Evolutionary conservation across 768 basidiomycete species (phyloP).

Genomic region (Ramaria sp.): DNA sequence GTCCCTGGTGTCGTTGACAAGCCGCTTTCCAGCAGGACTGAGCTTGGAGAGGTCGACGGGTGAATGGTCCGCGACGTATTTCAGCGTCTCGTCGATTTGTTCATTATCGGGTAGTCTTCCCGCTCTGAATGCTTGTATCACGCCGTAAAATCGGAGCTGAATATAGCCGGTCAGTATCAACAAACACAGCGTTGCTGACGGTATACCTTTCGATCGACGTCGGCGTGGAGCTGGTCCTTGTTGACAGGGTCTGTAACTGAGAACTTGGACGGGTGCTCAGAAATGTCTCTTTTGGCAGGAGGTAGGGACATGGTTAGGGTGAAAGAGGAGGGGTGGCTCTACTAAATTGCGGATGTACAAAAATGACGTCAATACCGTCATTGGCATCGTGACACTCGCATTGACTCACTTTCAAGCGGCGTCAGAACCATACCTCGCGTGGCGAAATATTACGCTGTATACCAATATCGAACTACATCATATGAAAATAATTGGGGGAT

Average conservation of each 20-base stretch:
- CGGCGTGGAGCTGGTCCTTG: conserved; percentile 48
- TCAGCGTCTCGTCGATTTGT: conserved; percentile 67
- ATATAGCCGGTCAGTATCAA: not conserved
- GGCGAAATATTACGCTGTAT: too few relatives aligned
- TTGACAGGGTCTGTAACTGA: conserved; percentile 61
- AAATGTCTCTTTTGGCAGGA: conserved; percentile 48
- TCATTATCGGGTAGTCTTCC: conserved; percentile 70
- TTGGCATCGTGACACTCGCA: not conserved
- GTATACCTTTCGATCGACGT: conserved; percentile 72
- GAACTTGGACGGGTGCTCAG: conserved; percentile 41
- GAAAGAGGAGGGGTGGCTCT: not conserved
- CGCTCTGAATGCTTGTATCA: conserved; percentile 69
- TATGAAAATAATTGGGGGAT: too few relatives aligned
- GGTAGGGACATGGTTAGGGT: conserved; percentile 50
- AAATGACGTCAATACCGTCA: not conserved
- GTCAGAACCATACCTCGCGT: too few relatives aligned
- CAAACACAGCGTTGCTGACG: not conserved
- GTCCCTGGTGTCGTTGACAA: conserved; percentile 67
- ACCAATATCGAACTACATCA: too few relatives aligned
- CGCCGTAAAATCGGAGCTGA: conserved; percentile 67
- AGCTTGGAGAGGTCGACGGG: conserved; percentile 56
- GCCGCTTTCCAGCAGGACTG: conserved; percentile 60
- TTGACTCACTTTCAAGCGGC: too few relatives aligned
- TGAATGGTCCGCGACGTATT: conserved; percentile 47
- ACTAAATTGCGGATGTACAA: not conserved